phyloP scores from a whole-genome alignment of 805 yeast species.

The Isabelozyma gotoi region DNA sequence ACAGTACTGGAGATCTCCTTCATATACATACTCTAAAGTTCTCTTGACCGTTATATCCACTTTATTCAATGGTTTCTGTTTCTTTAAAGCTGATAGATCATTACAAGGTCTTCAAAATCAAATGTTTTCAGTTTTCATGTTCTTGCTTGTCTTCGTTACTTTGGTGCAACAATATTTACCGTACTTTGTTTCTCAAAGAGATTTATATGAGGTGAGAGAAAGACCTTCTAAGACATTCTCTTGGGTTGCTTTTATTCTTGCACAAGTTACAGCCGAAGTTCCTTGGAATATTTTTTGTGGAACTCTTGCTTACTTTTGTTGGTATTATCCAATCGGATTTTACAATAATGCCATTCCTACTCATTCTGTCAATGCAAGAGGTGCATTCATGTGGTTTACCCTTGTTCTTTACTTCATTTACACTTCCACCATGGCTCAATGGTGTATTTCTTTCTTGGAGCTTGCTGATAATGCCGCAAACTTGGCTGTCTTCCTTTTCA shows the following conservation, averaged over 20 bases:
- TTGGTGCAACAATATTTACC: conserved; percentile 65
- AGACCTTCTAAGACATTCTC: conserved; percentile 70
- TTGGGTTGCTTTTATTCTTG: conserved; percentile 61
- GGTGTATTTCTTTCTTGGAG: conserved; percentile 59
- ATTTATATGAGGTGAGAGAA: conserved; percentile 70
- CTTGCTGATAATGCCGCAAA: conserved; percentile 65
- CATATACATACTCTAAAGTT: conserved; percentile 51
- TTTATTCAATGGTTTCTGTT: conserved; percentile 66
- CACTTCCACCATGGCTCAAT: conserved; percentile 58
- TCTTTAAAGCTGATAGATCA: conserved; percentile 51
- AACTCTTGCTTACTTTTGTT: conserved; percentile 60
- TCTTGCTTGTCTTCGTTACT: conserved; percentile 54
- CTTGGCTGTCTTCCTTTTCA: conserved; percentile 54
- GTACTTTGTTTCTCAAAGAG: conserved; percentile 52
- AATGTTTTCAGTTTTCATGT: conserved; percentile 76
- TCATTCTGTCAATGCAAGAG: conserved; percentile 43
- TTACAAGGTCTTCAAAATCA: conserved; percentile 51
- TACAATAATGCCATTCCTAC: conserved; percentile 20
- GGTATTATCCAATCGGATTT: conserved; percentile 44
- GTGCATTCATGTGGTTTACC: conserved; percentile 54
- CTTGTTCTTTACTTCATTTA: conserved; percentile 48
- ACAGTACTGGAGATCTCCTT: conserved; percentile 38
- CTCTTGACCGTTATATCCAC: conserved; percentile 41
- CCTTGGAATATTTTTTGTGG: conserved; percentile 65
- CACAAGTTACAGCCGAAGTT: conserved; percentile 64